phyloP scores from a whole-genome alignment of 495 filamentous ascomycete genomes.

The Immersiella caudata region DNA sequence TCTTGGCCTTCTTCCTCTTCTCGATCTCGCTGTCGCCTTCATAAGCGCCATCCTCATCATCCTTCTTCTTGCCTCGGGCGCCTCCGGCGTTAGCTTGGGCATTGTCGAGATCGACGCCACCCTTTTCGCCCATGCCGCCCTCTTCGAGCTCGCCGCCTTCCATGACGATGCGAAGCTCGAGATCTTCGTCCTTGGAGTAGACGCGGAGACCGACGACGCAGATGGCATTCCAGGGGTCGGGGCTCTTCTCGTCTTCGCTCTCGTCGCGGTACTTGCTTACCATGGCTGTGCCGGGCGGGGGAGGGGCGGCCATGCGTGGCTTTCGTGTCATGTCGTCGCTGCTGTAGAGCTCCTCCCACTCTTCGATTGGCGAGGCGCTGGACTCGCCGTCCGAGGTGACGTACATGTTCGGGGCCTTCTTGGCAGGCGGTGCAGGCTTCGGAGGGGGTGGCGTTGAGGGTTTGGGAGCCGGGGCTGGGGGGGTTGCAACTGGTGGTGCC shows the following conservation, averaged over 20 bases:
- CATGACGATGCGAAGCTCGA: slow-evolving; percentile 52
- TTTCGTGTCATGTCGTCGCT: slow-evolving; percentile 55
- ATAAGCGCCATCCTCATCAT: slow-evolving; percentile 37
- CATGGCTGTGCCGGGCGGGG: slow-evolving; percentile 31
- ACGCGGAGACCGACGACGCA: slow-evolving; percentile 53
- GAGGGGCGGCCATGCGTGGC: slow-evolving; percentile 43
- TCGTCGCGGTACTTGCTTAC: slow-evolving; percentile 46
- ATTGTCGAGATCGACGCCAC: slow-evolving; percentile 51
- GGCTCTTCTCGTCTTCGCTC: slow-evolving; percentile 49
- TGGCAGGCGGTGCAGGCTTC: slow-evolving; percentile 6
- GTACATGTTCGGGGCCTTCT: slow-evolving; percentile 35
- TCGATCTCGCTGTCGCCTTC: slow-evolving; percentile 40
- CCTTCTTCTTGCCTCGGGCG: slow-evolving; percentile 34
- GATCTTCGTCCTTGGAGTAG: slow-evolving; percentile 52
- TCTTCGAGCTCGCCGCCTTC: slow-evolving; percentile 53
- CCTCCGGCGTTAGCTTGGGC: slow-evolving; percentile 56
- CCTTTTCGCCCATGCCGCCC: slow-evolving; percentile 56
- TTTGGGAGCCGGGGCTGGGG: slow-evolving; percentile 3
- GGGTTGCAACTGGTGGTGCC: slow-evolving; percentile 16
- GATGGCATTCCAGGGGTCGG: slow-evolving; percentile 56
- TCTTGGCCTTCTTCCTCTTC: slow-evolving; percentile 26
- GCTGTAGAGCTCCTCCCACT: slow-evolving; percentile 55
- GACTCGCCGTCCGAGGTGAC: slow-evolving; percentile 49
- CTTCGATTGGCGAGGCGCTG: slow-evolving; percentile 52
- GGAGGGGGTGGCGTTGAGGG: background rate